Conservation (phyloP, 2,329 filamentous ascomycete genomes). For the Fusarium siculi region DNA sequence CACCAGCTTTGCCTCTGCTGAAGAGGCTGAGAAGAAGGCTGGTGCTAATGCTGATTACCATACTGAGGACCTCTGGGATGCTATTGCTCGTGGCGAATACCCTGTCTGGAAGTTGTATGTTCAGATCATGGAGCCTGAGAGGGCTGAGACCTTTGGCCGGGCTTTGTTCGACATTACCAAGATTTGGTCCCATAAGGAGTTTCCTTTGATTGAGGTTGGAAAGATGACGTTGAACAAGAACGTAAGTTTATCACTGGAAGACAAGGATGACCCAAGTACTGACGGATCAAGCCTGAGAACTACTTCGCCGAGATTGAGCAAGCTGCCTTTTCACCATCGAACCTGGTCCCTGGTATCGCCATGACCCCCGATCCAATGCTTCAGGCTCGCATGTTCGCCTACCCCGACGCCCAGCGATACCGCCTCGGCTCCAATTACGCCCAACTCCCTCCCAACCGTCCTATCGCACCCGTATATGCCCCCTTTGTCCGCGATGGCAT, state of each 20-base stretch:
- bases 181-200: slow-evolving; percentile 62
- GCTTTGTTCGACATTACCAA: slow-evolving; percentile 69
- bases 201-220: slow-evolving; percentile 60
- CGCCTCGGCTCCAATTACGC: slow-evolving; percentile 11
- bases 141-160: slow-evolving; percentile 58
- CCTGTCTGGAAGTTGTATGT: slow-evolving; percentile 64
- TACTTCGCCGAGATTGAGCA: slow-evolving; percentile 17
- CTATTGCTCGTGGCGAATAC: slow-evolving; percentile 57
- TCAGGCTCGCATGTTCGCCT: slow-evolving; percentile 14
- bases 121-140: slow-evolving; percentile 63
- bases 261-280: neutral
- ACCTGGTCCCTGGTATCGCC: slow-evolving; percentile 2
- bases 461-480: neutral
- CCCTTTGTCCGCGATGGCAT: slow-evolving; percentile 1
- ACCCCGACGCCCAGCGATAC: slow-evolving; percentile 10
- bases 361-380: neutral
- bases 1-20: neutral
- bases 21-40: slow-evolving; percentile 12
- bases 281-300: neutral
- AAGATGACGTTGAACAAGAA: slow-evolving; percentile 59
- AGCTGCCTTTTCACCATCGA: slow-evolving; percentile 5
- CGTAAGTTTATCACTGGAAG: neutral
- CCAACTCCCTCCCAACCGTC: neutral
- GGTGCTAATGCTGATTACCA: slow-evolving; percentile 25
- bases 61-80: slow-evolving; percentile 44